Evolutionary conservation across 805 yeast genomes (phyloP).

Genomic region (Spathaspora arborariae): DNA sequence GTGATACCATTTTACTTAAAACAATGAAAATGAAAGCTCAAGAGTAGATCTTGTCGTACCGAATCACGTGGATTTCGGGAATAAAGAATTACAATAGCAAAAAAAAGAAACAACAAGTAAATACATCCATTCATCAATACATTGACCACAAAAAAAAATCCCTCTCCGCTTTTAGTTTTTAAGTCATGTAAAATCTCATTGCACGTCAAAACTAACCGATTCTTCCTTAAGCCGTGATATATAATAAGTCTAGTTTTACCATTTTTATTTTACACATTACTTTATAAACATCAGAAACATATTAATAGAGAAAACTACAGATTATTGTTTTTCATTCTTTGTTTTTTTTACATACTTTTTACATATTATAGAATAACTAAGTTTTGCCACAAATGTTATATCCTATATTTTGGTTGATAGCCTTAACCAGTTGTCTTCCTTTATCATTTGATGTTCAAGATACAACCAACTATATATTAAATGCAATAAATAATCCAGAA

Average conservation of each 20-base stretch:
- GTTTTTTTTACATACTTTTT: no score
- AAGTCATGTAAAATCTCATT: neutral
- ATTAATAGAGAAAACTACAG: no score
- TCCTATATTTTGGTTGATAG: neutral
- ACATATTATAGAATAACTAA: neutral
- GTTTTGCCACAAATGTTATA: neutral
- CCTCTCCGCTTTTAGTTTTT: no score
- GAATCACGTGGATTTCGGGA: neutral
- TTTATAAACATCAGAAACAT: no score
- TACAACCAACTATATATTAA: slow-evolving; percentile 4
- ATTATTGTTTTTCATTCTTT: no score
- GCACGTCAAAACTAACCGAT: neutral
- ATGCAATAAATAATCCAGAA: slow-evolving; percentile 7
- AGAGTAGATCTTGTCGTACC: no score
- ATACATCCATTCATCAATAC: neutral
- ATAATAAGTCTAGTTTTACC: no score
- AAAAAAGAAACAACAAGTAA: neutral
- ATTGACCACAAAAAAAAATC: neutral
- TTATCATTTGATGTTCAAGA: slow-evolving; percentile 1
- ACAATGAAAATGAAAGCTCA: no score
- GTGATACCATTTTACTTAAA: no score
- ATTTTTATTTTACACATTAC: no score
- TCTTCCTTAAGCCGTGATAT: neutral
- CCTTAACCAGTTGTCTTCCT: neutral
- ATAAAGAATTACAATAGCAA: neutral